Percentiles rank a stretch among this genome's conserved stretches.
Evolutionary conservation across 83 land plant species (phyloP).

Genomic region (Picea abies): DNA sequence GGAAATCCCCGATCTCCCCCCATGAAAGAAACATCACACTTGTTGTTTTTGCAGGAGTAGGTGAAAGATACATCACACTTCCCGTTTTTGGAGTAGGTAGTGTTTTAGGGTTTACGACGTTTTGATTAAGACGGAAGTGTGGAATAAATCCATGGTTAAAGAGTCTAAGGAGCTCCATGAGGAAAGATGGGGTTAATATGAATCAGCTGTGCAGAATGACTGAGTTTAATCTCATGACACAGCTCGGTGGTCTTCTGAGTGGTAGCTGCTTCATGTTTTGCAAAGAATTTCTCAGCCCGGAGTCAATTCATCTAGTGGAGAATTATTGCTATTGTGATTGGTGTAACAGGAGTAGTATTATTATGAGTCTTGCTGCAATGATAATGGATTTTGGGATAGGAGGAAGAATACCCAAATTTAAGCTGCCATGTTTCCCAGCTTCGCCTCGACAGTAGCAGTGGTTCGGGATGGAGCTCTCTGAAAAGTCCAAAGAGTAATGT

Average conservation of each 20-base stretch:
- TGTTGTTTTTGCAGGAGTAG: not conserved
- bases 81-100: not conserved
- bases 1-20: not conserved
- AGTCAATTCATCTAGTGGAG: not conserved
- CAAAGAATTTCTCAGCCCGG: not conserved
- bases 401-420: not conserved
- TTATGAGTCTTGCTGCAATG: not conserved
- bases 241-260: not conserved
- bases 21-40: not conserved
- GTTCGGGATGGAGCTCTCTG: slow-evolving; percentile 9
- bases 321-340: not conserved
- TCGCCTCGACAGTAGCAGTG: slow-evolving; percentile 2
- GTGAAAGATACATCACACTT: not conserved
- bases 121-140: too few relatives aligned
- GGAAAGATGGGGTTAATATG: not conserved
- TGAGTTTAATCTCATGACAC: too few relatives aligned
- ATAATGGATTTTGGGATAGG: not conserved
- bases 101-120: not conserved
- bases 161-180: not conserved
- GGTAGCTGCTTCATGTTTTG: not conserved
- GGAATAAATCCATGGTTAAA: not conserved
- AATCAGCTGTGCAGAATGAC: not conserved
- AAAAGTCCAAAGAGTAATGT: slow-evolving; percentile 10
- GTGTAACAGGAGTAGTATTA: not conserved
- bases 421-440: too few relatives aligned